These are phyloP conservation scores for Vitis hybrid DNA, from an alignment of 177 flowering plant species.

Conservation along the genomic window DNA sequence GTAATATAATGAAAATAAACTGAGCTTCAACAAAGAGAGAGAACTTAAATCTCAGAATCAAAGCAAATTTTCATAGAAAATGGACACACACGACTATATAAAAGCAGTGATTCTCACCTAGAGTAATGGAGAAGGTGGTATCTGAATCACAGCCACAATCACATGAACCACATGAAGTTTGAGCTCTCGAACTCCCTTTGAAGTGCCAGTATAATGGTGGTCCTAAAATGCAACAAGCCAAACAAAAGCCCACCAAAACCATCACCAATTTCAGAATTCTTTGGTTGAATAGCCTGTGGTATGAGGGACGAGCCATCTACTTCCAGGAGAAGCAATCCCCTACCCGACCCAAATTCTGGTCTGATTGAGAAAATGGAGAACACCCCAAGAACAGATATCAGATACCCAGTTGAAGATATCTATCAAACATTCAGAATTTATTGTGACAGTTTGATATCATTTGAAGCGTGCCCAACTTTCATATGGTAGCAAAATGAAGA, in stretches of 20 bases:
- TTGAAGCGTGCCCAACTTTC: no score
- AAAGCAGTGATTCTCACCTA: conserved; percentile 6
- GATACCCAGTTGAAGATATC: neutral
- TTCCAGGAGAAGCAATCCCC: neutral
- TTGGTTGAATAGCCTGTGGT: conserved; percentile 1
- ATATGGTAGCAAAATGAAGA: neutral
- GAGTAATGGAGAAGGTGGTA: conserved; percentile 12
- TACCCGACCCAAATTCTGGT: neutral
- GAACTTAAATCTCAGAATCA: neutral
- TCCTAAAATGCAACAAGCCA: conserved; percentile 16
- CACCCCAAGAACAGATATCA: neutral
- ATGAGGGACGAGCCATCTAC: conserved; percentile 25
- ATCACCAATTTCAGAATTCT: conserved; percentile 11
- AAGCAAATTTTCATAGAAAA: no score
- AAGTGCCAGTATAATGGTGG: conserved; percentile 26
- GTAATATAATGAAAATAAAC: conserved; percentile 2
- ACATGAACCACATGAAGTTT: conserved; percentile 35
- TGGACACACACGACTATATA: no score
- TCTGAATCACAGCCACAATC: conserved; percentile 35
- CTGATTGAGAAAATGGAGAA: neutral
- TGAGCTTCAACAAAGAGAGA: conserved; percentile 31
- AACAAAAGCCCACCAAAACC: conserved; percentile 28
- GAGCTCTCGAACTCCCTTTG: conserved; percentile 4
- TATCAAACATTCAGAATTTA: neutral
- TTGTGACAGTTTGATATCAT: no score